Conservation (phyloP, 768 basidiomycete genomes). For the Tephrocybe sp. region DNA sequence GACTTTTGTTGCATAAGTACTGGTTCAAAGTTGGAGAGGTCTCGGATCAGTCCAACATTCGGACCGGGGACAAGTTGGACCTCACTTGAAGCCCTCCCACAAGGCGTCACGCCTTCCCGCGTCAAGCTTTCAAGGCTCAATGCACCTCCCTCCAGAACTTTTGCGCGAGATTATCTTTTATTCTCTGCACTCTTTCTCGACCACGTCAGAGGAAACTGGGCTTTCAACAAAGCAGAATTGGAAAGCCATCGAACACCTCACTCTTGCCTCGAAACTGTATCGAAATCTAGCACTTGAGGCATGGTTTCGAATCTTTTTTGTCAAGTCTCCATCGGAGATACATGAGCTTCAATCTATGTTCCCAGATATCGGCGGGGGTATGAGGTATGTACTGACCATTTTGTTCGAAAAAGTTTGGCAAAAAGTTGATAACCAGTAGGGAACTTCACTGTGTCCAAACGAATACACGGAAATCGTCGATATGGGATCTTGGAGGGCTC, state of each 20-base stretch:
- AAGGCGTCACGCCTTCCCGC: too few species aligned
- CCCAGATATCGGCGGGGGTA: constrained; percentile 19
- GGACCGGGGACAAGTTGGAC: too few species aligned
- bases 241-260: constrained; percentile 26
- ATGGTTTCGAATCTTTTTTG: constrained; percentile 34
- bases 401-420: background rate
- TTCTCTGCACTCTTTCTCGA: constrained; percentile 16
- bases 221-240: constrained; percentile 26
- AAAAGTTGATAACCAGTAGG: constrained; percentile 14
- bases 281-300: constrained; percentile 26
- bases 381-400: constrained; percentile 16
- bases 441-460: constrained; percentile 31
- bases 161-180: constrained; percentile 29
- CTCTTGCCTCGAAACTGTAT: constrained; percentile 28
- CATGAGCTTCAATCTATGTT: constrained; percentile 21
- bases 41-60: too few species aligned
- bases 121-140: background rate
- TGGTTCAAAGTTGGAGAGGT: too few species aligned
- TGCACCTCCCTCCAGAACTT: constrained; percentile 33
- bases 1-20: too few species aligned
- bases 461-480: constrained; percentile 6
- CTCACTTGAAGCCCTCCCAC: too few species aligned
- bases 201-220: constrained; percentile 14
- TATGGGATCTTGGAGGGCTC: constrained; percentile 28
- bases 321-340: constrained; percentile 23